Base-by-base conservation (phyloP, 73 alveolate genomes). In the Blepharisma japonicum region DNA sequence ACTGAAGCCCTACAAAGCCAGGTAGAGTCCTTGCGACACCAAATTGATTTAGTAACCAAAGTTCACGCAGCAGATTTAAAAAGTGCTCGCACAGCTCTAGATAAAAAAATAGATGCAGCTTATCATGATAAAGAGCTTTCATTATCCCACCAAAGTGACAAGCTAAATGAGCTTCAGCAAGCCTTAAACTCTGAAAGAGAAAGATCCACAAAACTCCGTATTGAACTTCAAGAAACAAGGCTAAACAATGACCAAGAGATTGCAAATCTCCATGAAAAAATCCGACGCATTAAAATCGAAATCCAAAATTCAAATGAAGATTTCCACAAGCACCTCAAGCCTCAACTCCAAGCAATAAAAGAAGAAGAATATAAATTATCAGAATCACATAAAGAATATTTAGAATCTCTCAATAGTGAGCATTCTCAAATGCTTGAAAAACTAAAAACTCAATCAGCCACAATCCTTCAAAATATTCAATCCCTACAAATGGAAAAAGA, bases 21-120 rank as follows among this genome's bases (percentile, higher is more conserved):
- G 46, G 23, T 61, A 14, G 23, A 61, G n/a, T 61, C 74, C 11
- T 61, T 61, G 74, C 2, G 74, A 25, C 74, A 61, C 23, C 74
- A 61, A 61, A n/a, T 61, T 9, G 74, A 61, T 14, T 39, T 61
- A 3, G 14, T 11, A 8, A 61, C 14, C 14, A 61, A 61, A 25
- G 74, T 61, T 0, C 74, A 61, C 5, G 74, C 14, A 0, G 38
- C 74, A 14, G 74, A 61, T 14, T 61, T 61, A 61, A n/a, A 25
- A 14, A 18, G 47, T 18, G 2, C 46, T 2, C 14, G 23, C 2
- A 48, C 14, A 14, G 74, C 14, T 39, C 23, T 61, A 2, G 74
- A 61, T 25, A 14, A 39, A 61, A 61, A 61, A 61, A 25, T 61
- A 8, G 74, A 61, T n/a, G 14, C 23, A 25, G 39, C 74, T 18